Evolutionary conservation across 306 rosid genomes (phyloP).

Genomic region (Argentina anserina): DNA sequence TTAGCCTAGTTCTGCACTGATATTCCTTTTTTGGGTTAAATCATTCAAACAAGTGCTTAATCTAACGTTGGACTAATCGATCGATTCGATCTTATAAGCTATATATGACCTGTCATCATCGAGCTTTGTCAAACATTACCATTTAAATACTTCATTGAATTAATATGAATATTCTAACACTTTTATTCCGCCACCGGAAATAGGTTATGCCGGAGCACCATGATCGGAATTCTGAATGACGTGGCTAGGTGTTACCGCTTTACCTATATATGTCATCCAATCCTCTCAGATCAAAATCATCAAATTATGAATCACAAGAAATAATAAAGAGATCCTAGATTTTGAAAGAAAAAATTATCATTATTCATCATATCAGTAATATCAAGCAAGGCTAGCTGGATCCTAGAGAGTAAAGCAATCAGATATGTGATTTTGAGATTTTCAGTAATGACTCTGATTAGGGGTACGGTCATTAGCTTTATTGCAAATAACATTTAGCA

Average conservation of each 20-base stretch:
- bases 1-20: not conserved
- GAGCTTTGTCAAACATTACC: not conserved
- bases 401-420: not conserved
- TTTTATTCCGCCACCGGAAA: not conserved
- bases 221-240: too few species aligned
- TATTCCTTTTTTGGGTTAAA: not conserved
- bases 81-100: too few species aligned
- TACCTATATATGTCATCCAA: too few species aligned
- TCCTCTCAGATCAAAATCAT: too few species aligned
- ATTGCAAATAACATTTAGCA: not conserved
- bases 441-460: not conserved
- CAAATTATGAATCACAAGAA: too few species aligned
- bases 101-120: not conserved
- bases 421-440: not conserved
- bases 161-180: too few species aligned
- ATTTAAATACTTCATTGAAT: not conserved
- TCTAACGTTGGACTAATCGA: not conserved
- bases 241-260: too few species aligned
- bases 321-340: too few species aligned
- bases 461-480: not conserved
- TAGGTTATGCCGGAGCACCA: not conserved
- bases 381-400: not conserved
- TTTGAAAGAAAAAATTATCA: not conserved
- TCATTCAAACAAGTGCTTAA: not conserved
- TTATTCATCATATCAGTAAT: too few species aligned